Percentiles rank a stretch among this genome's conserved stretches.
phyloP scores from a whole-genome alignment of 345 rosid genomes.

The Eucalyptus regnans region DNA sequence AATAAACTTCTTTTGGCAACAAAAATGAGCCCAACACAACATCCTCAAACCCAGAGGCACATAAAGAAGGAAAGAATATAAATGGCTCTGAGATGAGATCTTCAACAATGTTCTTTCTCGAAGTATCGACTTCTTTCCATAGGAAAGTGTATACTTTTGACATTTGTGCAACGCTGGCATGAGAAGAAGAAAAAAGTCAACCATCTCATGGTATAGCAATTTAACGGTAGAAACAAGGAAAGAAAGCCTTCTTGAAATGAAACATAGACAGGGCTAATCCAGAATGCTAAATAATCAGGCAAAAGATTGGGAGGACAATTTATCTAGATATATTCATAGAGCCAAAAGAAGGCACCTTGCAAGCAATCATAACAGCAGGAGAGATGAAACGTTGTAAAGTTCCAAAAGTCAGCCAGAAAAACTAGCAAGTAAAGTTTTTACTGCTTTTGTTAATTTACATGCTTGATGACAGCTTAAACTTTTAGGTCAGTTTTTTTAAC shows the following conservation, averaged over 20 bases:
- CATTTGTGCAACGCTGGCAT: conserved; percentile 65
- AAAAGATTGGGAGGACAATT: not conserved
- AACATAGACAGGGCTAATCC: not conserved
- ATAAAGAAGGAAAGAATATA: conserved; percentile 57
- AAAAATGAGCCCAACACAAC: conserved; percentile 48
- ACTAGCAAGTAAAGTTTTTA: not conserved
- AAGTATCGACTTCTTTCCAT: conserved; percentile 53
- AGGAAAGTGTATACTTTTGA: conserved; percentile 58
- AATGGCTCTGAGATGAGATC: conserved; percentile 39
- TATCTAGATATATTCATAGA: not conserved
- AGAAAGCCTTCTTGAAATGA: not conserved
- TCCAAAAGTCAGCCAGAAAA: not conserved
- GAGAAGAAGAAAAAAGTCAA: not conserved
- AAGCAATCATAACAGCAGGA: not conserved
- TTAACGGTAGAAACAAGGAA: not conserved
- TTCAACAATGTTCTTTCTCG: conserved; percentile 29
- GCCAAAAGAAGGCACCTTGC: not conserved
- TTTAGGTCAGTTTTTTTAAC: not conserved
- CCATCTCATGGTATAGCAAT: not conserved
- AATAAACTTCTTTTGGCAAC: conserved; percentile 53
- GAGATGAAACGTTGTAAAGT: not conserved
- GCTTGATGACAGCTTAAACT: not conserved
- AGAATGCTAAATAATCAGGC: not conserved
- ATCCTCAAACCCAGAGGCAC: conserved; percentile 31
- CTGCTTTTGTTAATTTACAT: not conserved